Percentiles rank a stretch among this genome's conserved stretches.
These are phyloP conservation scores for Obba rivulosa DNA, from an alignment of 768 basidiomycete species.

Conservation along the genomic window DNA sequence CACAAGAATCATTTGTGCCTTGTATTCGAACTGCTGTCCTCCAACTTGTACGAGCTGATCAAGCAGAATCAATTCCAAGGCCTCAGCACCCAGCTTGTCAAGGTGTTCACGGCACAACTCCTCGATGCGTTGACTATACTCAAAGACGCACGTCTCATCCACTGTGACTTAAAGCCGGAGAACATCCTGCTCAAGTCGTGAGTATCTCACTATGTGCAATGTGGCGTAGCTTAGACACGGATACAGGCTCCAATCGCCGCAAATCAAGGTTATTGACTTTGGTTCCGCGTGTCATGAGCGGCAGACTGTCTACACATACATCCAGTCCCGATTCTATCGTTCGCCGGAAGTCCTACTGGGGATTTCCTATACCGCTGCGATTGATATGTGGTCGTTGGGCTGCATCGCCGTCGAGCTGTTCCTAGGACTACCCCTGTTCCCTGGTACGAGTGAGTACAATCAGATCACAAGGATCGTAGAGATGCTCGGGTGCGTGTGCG, in stretches of 20 bases:
- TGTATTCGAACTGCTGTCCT: slow-evolving; percentile 94
- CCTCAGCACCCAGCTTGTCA: slow-evolving; percentile 92
- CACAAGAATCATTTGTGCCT: slow-evolving; percentile 96
- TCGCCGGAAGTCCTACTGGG: slow-evolving; percentile 96
- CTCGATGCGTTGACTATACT: slow-evolving; percentile 88
- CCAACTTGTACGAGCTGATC: slow-evolving; percentile 98
- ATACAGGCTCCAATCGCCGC: slow-evolving; percentile 85
- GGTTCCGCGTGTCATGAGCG: slow-evolving; percentile 98
- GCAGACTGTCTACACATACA: slow-evolving; percentile 99
- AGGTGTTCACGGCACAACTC: slow-evolving; percentile 96
- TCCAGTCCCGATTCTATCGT: slow-evolving; percentile 97
- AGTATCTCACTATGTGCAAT: slow-evolving; percentile 23
- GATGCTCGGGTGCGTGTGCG: slow-evolving; percentile 83
- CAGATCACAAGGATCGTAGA: slow-evolving; percentile 95
- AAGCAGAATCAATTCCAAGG: slow-evolving; percentile 99
- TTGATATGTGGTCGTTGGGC: slow-evolving; percentile 99
- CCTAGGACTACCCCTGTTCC: slow-evolving; percentile 92
- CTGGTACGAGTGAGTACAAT: slow-evolving; percentile 99
- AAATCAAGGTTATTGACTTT: slow-evolving; percentile 99
- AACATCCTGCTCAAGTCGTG: slow-evolving; percentile 97
- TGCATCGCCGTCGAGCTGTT: slow-evolving; percentile 99
- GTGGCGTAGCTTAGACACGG: slow-evolving; percentile 6
- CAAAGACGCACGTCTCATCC: slow-evolving; percentile 93
- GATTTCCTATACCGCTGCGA: slow-evolving; percentile 88
- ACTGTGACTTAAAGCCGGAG: slow-evolving; percentile 98